Conservation (phyloP, 106 monocot species). For the Dendrobium chrysotoxum region DNA sequence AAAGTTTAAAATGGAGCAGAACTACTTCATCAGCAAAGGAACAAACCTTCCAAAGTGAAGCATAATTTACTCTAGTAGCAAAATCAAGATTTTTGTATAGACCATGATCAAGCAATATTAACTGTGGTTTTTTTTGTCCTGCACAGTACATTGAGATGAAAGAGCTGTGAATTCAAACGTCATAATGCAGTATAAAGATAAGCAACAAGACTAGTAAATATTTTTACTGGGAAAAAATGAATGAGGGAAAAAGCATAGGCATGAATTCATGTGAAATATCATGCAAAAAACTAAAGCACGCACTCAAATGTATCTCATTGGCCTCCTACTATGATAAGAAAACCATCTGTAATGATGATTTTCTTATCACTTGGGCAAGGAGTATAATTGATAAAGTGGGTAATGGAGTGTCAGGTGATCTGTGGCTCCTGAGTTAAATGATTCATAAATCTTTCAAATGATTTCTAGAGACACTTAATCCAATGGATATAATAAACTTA, state of each 20-base stretch:
- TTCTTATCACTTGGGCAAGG: no score
- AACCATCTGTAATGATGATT: no score
- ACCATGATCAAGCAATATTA: slow-evolving; percentile 94
- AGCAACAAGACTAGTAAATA: neutral
- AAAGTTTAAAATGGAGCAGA: neutral
- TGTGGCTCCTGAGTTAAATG: no score
- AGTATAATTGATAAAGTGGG: no score
- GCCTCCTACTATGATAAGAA: no score
- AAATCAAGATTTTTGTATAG: slow-evolving; percentile 86
- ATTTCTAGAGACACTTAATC: no score
- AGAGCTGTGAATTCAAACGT: neutral
- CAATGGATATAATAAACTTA: no score
- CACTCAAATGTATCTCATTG: no score
- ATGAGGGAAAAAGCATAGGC: neutral
- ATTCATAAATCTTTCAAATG: no score
- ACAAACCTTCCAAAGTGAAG: slow-evolving; percentile 88
- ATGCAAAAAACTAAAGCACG: neutral
- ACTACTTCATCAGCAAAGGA: neutral
- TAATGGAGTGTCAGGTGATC: no score
- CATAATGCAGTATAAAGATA: neutral
- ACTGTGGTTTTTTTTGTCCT: slow-evolving; percentile 80
- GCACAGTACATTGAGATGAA: neutral
- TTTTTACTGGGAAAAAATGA: neutral
- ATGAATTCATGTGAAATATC: neutral
- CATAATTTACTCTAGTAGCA: slow-evolving; percentile 74